Conservation (phyloP, 2,329 filamentous ascomycete species). For the Cryoendolithus antarcticus region DNA sequence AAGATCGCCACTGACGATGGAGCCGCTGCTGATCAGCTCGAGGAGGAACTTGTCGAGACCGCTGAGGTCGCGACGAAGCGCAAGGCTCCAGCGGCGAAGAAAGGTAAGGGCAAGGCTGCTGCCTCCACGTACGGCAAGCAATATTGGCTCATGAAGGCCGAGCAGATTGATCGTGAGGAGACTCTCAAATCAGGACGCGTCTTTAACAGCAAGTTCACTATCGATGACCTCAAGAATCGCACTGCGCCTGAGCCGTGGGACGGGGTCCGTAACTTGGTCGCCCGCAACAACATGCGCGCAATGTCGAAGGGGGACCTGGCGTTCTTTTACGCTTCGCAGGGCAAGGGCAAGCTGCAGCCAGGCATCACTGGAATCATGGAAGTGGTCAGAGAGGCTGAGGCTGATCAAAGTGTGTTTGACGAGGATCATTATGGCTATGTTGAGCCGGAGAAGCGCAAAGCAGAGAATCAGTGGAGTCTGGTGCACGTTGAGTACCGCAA, state of each 20-base stretch:
- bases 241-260: slow-evolving; percentile 80
- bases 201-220: slow-evolving; percentile 82
- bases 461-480: slow-evolving; percentile 60
- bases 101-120: slow-evolving; percentile 2
- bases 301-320: slow-evolving; percentile 89
- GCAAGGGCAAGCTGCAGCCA: slow-evolving; percentile 52
- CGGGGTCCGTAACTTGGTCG: slow-evolving; percentile 44
- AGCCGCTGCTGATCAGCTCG: slow-evolving; percentile 18
- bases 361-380: slow-evolving; percentile 57
- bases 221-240: slow-evolving; percentile 69
- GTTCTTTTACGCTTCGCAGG: slow-evolving; percentile 96
- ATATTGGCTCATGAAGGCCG: slow-evolving; percentile 41
- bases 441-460: slow-evolving; percentile 46
- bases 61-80: slow-evolving; percentile 9
- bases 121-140: slow-evolving; percentile 10
- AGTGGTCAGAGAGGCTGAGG: slow-evolving; percentile 70
- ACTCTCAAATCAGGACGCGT: slow-evolving; percentile 57
- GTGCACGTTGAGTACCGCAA: slow-evolving; percentile 79
- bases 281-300: slow-evolving; percentile 75
- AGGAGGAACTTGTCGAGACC: slow-evolving; percentile 16
- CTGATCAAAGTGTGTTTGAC: slow-evolving; percentile 65
- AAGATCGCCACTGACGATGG: slow-evolving; percentile 17
- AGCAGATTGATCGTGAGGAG: slow-evolving; percentile 76
- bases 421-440: slow-evolving; percentile 72
- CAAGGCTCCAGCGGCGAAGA: too few relatives aligned